Evolutionary conservation across 1,284 basidiomycete species (phyloP), one percentile per base, ranked within the genome.

Genomic region (Peniophora sp.): DNA sequence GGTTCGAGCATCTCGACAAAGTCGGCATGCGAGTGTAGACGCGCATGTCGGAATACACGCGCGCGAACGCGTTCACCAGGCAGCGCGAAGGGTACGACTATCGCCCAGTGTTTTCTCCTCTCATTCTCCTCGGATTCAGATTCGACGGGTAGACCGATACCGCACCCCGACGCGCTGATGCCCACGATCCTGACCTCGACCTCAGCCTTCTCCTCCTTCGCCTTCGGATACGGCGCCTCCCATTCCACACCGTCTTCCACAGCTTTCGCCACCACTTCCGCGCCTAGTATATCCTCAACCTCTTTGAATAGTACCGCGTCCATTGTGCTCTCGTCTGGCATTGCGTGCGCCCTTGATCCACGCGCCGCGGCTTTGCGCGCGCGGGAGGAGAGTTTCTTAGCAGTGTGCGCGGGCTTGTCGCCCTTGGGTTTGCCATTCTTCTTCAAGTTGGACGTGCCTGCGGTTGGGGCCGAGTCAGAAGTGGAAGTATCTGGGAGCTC

Each of bases 1-100:
- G 84, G 79, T n/a, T 72, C 71, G 35, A 89, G 55, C 25, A 95
- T 75, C 52, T 83, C 74, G 9, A 95, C 53, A 1, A 95, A 71
- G 61, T 93, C 90, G 1, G 84, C 91, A 54, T 79, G 73, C 12
- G 90, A 92, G 63, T 89, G 78, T 54, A 90, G 70, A 35, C 82
- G 74, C 3, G 74, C 72, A 52, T 78, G 73, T 45, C 83, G 78
- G 61, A 85, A 88, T 0, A 96, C 74, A 53, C 81, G 78, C 2
- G 79, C 85, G 35, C 78, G 76, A 43, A 95, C 79, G 22, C 69
- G 78, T 67, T 97, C 94, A 11, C 84, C 85, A 0, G 92, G 90
- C 16, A 97, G 74, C 3, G 83, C 80, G 58, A 93, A 90, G 0
- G 93, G 94, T 0, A 89, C 79, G 25, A 91, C 73, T 34, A 96